Evolutionary conservation across 495 filamentous ascomycete species (phyloP), one percentile per base, ranked within the genome.

Genomic region (Xylaria acuta): DNA sequence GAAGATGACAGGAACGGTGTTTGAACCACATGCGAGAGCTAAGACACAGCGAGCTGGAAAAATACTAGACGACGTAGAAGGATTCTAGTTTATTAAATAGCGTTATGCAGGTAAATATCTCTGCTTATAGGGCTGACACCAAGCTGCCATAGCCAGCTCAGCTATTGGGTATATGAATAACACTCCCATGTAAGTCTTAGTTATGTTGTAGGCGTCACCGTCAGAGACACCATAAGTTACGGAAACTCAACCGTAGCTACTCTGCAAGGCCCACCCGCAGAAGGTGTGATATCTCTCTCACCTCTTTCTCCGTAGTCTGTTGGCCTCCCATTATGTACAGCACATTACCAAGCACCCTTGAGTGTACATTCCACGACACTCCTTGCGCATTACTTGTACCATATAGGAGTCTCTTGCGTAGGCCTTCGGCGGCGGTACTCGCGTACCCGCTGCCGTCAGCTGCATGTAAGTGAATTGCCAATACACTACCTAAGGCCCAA

Each of bases 261-360:
- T 67, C 22, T 56, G 9, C n/a, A 27, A 67, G 22, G 0, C n/a
- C 22, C 20, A 8, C 20, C 3, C 49, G 49, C 11, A 67, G n/a
- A 30, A 67, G 65, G 6, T 43, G 36, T 18, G 65, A 67, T 16
- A 92, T 81, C 64, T 76, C 79, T n/a, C 69, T 73, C 18, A 92
- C 62, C 4, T 85, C 85, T 64, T 86, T 83, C 34, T 80, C 74
- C 27, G 78, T 85, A 1, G 88, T 88, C 1, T 85, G 92, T 76
- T 91, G 85, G 73, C 90, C 89, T 6, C 91, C 87, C 92, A 95
- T 94, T 36, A 94, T 73, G 80, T 95, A 95, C 4, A 94, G 79
- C 22, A 93, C 90, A 80, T 94, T 93, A 0, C 92, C 92, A 40
- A 95, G 81, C 5, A 92, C 90, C 22, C 92, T 81, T n/a, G 86